Percentiles rank a stretch among this genome's conserved stretches.
phyloP scores from a whole-genome alignment of 805 yeast species.

The Candida railenensis region DNA sequence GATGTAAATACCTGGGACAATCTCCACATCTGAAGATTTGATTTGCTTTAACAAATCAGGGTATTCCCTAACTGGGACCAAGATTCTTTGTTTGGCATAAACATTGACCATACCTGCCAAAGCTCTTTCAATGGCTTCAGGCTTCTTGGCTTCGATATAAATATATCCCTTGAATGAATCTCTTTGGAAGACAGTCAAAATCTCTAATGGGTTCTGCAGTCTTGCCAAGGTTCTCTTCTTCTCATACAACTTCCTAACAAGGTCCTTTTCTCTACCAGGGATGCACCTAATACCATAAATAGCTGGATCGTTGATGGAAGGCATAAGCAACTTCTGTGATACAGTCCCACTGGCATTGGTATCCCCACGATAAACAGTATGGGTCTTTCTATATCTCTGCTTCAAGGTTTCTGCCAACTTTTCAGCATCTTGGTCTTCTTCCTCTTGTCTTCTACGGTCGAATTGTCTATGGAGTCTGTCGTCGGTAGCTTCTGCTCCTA shows the following conservation, averaged over 20 bases:
- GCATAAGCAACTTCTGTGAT: slow-evolving; percentile 89
- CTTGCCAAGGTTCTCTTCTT: slow-evolving; percentile 78
- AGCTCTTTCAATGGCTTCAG: slow-evolving; percentile 88
- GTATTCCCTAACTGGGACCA: slow-evolving; percentile 94
- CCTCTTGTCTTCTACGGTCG: slow-evolving; percentile 82
- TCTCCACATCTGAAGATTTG: slow-evolving; percentile 80
- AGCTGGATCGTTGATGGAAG: slow-evolving; percentile 94
- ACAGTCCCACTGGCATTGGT: slow-evolving; percentile 62
- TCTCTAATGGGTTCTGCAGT: slow-evolving; percentile 76
- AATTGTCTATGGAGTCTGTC: slow-evolving; percentile 89
- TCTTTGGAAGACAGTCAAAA: slow-evolving; percentile 88
- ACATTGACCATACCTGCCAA: slow-evolving; percentile 88
- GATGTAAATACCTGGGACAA: slow-evolving; percentile 90
- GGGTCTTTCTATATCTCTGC: slow-evolving; percentile 86
- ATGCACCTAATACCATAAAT: slow-evolving; percentile 95
- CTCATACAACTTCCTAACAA: slow-evolving; percentile 80
- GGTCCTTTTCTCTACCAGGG: slow-evolving; percentile 88
- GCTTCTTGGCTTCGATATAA: slow-evolving; percentile 90
- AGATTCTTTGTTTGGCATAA: slow-evolving; percentile 66
- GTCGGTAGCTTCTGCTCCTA: slow-evolving; percentile 25
- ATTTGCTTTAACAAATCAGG: slow-evolving; percentile 90
- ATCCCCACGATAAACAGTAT: slow-evolving; percentile 81
- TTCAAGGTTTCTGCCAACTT: slow-evolving; percentile 87
- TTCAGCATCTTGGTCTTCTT: slow-evolving; percentile 94
- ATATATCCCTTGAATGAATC: slow-evolving; percentile 90